Evolutionary conservation across 768 basidiomycete species (phyloP), one percentile per base, ranked within the genome.

Genomic region (Calvatia gigantea): DNA sequence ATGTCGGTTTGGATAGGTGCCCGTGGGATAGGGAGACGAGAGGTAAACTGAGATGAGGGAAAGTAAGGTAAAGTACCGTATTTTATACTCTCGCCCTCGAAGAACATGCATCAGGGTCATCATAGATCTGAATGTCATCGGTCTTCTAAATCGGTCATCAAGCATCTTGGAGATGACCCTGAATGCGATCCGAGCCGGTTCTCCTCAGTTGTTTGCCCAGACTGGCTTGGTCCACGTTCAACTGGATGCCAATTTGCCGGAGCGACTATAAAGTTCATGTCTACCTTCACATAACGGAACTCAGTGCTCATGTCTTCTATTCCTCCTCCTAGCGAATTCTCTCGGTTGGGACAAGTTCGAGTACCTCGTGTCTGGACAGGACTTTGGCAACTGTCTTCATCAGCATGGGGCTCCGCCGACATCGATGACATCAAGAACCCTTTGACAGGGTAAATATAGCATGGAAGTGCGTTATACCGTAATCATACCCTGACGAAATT

Each of bases 351-450:
- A 14, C 79, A 80, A 4, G 78, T 82, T 61, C 62, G 64, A 21
- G 77, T 75, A 17, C 84, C 89, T 32, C 81, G 89, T 52, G 65
- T 91, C 51, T 89, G 87, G 85, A 81, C 78, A 6, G 89, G 89
- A 8, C 78, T 93, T 2, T 93, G 91, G 91, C 91, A 93, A 59
- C 80, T 93, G 33, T 91, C 91, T 9, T 87, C 87, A 64, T 87
- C 85, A 48, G 89, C 90, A 2, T 93, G 91, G 91, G 91, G 91
- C 17, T 86, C 80, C 44, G 87, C 87, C 1, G 76, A 87, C 0
- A 81, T 82, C 1, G 61, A 77, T 28, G 84, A 82, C 63, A 79
- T 93, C 55, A 82, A 84, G 50, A 73, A 79, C 19, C 29, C 11
- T 41, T 14, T 21, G 9, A 48, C 32, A 82, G 77, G 86, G 89